Percentiles rank a stretch among this genome's conserved stretches.
Conservation (phyloP, 2,329 filamentous ascomycete genomes). For the Stagonosporopsis tanaceti region DNA sequence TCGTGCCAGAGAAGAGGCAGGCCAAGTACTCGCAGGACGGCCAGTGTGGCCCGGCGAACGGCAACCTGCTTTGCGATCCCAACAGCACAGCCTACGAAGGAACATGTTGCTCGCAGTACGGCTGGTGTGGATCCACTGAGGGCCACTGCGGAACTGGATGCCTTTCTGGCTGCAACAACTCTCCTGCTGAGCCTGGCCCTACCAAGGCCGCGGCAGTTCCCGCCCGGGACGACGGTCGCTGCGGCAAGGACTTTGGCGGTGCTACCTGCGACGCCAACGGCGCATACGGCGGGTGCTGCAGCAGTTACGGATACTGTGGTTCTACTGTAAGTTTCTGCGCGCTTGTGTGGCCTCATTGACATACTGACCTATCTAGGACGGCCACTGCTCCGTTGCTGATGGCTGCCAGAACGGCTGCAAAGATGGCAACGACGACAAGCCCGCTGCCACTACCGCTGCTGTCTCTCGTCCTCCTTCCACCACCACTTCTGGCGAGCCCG, state of each 20-base stretch:
- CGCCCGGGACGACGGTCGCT: conserved; percentile 48
- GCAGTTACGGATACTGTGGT: conserved; percentile 46
- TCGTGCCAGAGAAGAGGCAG: conserved; percentile 39
- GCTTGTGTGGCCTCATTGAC: neutral
- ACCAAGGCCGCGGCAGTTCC: conserved; percentile 16
- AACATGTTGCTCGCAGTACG: conserved; percentile 55
- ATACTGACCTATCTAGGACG: conserved; percentile 27
- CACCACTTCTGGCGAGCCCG: conserved; percentile 47
- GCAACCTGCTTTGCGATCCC: conserved; percentile 53
- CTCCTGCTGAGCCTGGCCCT: conserved; percentile 16
- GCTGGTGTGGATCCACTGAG: conserved; percentile 55
- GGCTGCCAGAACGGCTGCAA: conserved; percentile 54
- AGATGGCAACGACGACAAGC: conserved; percentile 20
- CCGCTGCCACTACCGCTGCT: conserved; percentile 20
- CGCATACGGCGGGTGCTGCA: conserved; percentile 52
- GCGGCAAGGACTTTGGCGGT: conserved; percentile 51
- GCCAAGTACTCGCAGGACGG: conserved; percentile 50
- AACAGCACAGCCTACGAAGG: conserved; percentile 56
- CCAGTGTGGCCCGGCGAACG: conserved; percentile 51
- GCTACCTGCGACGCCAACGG: conserved; percentile 52
- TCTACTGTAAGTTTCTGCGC: conserved; percentile 25
- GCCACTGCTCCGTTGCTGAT: conserved; percentile 47
- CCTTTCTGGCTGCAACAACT: conserved; percentile 42
- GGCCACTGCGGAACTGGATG: conserved; percentile 51
- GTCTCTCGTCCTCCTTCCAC: conserved; percentile 41